Base-by-base conservation (phyloP, 78 protist genomes). In the Dictyostelium citrinum region DNA sequence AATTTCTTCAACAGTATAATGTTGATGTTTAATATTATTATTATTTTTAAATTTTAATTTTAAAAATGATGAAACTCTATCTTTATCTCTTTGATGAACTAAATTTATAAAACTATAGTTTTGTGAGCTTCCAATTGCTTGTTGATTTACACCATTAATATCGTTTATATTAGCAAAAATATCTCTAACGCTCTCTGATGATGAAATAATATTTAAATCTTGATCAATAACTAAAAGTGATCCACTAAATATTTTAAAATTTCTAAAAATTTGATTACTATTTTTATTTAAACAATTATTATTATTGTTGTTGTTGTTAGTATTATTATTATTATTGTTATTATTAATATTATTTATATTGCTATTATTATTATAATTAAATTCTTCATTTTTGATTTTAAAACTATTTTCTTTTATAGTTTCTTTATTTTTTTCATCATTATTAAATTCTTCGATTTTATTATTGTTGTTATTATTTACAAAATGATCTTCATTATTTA, bases 121-220 rank as follows among this genome's bases (percentile, higher is more conserved):
- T 33, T 16, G 37, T 27, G 12, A 11, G 27, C 72, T 29, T 11
- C 72, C 72, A 64, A 64, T 64, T 27, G 17, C 31, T 64, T 64
- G 31, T 60, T 70, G 58, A 64, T 67, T 46, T 14, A 61, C 43
- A 31, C 77, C 77, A 70, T 70, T 82, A 2, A 82, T 70, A 31
- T 82, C 68, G 14, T 82, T 24, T 5, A 35, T 55, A 35, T 82
- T 46, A 5, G 90, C 46, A 14, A 82, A 60, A 29, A 82, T 82
- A n/a, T 64, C 78, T 67, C 68, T 82, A 45, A 72, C 45, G 24
- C 68, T 29, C 17, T 82, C 90, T 0, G 72, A 64, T 24, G 68
- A 27, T 22, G 55, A 82, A 1, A 82, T 17, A 27, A 82, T 64
- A n/a, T 60, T 24, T 22, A 67, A 61, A 41, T 82, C 27, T 64